These are phyloP conservation scores for Schizochytrium sp. DNA, from an alignment of 108 stramenopile genomes.

Conservation along the genomic window DNA sequence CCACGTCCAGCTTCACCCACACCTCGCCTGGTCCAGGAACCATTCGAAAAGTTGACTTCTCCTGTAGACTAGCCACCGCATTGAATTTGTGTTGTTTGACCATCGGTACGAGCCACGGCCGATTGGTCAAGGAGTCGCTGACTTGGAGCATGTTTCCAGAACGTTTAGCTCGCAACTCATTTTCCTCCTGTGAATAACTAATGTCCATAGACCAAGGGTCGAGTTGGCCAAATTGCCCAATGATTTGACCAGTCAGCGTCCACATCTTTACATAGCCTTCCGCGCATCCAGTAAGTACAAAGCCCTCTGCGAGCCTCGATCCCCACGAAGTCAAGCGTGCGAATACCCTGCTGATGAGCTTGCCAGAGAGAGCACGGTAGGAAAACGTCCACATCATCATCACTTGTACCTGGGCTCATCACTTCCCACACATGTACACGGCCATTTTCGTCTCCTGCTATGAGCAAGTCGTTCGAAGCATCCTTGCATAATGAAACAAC, in stretches of 20 bases:
- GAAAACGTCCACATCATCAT: neutral
- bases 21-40: constrained; percentile 34
- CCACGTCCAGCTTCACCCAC: constrained; percentile 36
- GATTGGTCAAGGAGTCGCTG: neutral
- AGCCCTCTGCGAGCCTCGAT: neutral
- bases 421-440: constrained; percentile 39
- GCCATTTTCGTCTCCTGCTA: constrained; percentile 14
- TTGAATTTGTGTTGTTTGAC: neutral
- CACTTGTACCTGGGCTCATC: neutral
- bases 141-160: neutral
- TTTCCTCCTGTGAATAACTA: neutral
- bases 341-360: constrained; percentile 25
- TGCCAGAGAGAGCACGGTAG: neutral
- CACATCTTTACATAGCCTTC: constrained; percentile 73
- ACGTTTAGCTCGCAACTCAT: neutral
- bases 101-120: neutral
- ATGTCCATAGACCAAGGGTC: neutral
- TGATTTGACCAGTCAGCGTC: constrained; percentile 67
- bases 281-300: constrained; percentile 66
- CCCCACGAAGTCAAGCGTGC: constrained; percentile 28
- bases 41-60: constrained; percentile 14
- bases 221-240: constrained; percentile 72
- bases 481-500: constrained; percentile 50
- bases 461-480: neutral
- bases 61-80: neutral